Percentiles rank a stretch among this genome's conserved stretches.
These are phyloP conservation scores for Nemania abortiva DNA, from an alignment of 2,329 filamentous ascomycete genomes.

Conservation along the genomic window DNA sequence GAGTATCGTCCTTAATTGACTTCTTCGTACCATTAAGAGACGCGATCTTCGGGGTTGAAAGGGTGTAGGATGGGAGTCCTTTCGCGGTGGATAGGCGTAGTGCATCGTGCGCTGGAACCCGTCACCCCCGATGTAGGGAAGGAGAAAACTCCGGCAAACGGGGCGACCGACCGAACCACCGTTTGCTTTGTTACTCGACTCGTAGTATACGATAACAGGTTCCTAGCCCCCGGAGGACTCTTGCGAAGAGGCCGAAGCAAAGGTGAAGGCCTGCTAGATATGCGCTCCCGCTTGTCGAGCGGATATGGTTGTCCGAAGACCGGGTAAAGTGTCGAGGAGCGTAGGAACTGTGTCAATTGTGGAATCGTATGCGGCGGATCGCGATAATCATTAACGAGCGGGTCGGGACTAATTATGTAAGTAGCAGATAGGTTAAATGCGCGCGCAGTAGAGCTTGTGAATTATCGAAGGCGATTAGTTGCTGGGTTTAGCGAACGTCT, in stretches of 20 bases:
- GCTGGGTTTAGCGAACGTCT: neutral
- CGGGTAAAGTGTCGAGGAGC: constrained; percentile 10
- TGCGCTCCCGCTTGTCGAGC: constrained; percentile 4
- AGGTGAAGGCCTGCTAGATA: constrained; percentile 10
- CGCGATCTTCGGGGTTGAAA: constrained; percentile 73
- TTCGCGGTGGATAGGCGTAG: constrained; percentile 88
- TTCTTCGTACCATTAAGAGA: constrained; percentile 68
- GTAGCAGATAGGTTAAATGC: neutral
- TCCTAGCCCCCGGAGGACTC: constrained; percentile 18
- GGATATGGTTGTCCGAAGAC: constrained; percentile 6
- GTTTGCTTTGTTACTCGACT: constrained; percentile 17
- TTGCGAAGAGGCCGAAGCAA: constrained; percentile 11
- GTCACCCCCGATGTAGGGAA: constrained; percentile 20
- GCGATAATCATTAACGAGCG: constrained; percentile 18
- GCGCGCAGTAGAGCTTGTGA: neutral
- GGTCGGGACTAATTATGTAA: constrained; percentile 8
- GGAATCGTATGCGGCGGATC: constrained; percentile 1
- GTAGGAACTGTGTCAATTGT: constrained; percentile 21
- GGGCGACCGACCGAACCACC: constrained; percentile 3
- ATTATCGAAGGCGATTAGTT: neutral
- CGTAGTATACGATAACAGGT: constrained; percentile 11
- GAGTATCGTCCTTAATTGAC: constrained; percentile 70
- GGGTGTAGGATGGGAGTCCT: constrained; percentile 80
- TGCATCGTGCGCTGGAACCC: constrained; percentile 71
- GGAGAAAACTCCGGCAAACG: neutral